Conservation (phyloP, 371 early-diverging fungal species). For the Mucor ambiguus region DNA sequence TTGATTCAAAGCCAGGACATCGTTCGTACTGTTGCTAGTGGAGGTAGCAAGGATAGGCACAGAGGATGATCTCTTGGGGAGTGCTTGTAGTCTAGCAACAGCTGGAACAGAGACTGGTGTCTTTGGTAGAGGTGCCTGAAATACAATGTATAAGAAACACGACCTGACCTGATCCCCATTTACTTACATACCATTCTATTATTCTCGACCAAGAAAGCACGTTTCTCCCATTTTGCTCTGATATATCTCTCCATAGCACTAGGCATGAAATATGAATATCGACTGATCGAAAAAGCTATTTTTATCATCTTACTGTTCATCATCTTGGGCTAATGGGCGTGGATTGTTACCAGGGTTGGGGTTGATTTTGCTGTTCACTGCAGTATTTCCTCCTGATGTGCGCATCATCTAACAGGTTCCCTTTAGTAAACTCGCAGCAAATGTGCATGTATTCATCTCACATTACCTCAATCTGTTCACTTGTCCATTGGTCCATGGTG, state of each 20-base stretch:
- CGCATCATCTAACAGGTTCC: slow-evolving; percentile 49
- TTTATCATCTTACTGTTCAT: slow-evolving; percentile 56
- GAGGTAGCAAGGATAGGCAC: slow-evolving; percentile 30
- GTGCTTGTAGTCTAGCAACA: slow-evolving; percentile 15
- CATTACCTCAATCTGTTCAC: slow-evolving; percentile 86
- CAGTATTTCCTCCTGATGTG: slow-evolving; percentile 79
- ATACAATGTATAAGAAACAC: not conserved
- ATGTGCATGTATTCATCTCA: not conserved
- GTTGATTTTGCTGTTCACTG: slow-evolving; percentile 76
- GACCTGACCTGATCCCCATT: not conserved
- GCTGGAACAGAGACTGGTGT: not conserved
- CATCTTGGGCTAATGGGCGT: slow-evolving; percentile 63
- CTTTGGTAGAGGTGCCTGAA: slow-evolving; percentile 9
- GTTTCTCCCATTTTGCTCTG: slow-evolving; percentile 92
- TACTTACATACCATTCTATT: slow-evolving; percentile 11
- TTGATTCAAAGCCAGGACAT: slow-evolving; percentile 13
- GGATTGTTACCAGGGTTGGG: slow-evolving; percentile 72
- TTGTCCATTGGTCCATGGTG: slow-evolving; percentile 92
- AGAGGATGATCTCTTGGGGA: slow-evolving; percentile 49
- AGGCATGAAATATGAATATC: not conserved
- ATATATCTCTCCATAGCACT: slow-evolving; percentile 90
- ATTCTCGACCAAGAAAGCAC: slow-evolving; percentile 60
- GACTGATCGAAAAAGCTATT: not conserved
- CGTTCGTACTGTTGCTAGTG: slow-evolving; percentile 8
- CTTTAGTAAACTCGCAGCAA: not conserved